Percentiles rank a stretch among this genome's conserved stretches.
These are phyloP conservation scores for Lasiodiplodia sp. DNA, from an alignment of 2,329 filamentous ascomycete genomes.

Conservation along the genomic window DNA sequence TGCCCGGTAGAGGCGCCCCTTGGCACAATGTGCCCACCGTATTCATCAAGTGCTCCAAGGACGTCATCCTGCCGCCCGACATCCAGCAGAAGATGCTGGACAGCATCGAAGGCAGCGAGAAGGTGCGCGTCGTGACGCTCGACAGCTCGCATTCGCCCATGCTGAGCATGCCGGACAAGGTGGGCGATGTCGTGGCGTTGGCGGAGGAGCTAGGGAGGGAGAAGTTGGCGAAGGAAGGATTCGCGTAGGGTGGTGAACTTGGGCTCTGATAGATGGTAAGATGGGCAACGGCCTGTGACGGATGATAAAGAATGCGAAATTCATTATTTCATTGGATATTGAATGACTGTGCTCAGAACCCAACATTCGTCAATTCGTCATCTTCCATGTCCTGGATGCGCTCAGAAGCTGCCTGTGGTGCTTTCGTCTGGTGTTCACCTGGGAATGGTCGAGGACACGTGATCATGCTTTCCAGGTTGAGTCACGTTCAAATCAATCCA, in stretches of 20 bases:
- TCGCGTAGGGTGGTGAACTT: not conserved
- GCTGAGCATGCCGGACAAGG: conserved; percentile 37
- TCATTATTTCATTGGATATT: too few species aligned
- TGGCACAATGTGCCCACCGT: conserved; percentile 35
- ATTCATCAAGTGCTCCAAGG: conserved; percentile 36
- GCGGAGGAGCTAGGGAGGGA: conserved; percentile 23
- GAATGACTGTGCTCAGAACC: too few species aligned
- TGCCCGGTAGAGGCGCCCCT: conserved; percentile 31
- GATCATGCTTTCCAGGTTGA: too few species aligned
- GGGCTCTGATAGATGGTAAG: too few species aligned
- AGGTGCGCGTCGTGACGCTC: conserved; percentile 33
- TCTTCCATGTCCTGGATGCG: too few species aligned
- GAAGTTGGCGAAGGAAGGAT: not conserved
- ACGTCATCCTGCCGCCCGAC: conserved; percentile 34
- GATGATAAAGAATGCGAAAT: too few species aligned
- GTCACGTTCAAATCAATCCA: too few species aligned
- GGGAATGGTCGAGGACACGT: too few species aligned
- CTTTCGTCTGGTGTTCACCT: too few species aligned
- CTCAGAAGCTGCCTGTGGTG: too few species aligned
- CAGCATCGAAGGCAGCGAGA: conserved; percentile 32
- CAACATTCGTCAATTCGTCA: too few species aligned
- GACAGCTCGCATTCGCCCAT: conserved; percentile 37
- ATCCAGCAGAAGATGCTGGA: conserved; percentile 34
- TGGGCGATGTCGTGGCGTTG: conserved; percentile 32
- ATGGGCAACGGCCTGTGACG: too few species aligned